phyloP scores from a whole-genome alignment of 83 land plant genomes.

The Picea abies region DNA sequence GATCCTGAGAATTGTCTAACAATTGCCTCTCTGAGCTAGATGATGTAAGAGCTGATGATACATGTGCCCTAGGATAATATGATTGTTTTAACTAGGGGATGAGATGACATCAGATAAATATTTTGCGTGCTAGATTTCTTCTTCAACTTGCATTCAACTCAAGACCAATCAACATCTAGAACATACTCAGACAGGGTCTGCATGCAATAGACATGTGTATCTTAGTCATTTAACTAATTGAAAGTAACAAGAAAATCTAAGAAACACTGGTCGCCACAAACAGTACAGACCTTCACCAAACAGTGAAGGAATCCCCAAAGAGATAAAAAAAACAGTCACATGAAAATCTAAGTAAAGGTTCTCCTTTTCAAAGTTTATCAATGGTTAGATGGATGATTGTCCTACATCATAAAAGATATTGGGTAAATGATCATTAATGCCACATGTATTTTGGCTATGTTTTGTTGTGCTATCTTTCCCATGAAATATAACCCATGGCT shows the following conservation, averaged over 20 bases:
- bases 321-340: too few relatives aligned
- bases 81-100: not conserved
- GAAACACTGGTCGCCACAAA: not conserved
- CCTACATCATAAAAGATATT: too few relatives aligned
- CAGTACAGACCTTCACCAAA: not conserved
- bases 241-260: not conserved
- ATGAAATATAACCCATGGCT: too few relatives aligned
- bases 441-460: too few relatives aligned
- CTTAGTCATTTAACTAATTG: not conserved
- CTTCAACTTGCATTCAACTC: conserved; percentile 4
- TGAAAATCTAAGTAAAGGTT: too few relatives aligned
- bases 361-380: too few relatives aligned
- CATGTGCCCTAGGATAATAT: not conserved
- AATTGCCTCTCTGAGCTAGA: not conserved
- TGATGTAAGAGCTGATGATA: not conserved
- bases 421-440: too few relatives aligned
- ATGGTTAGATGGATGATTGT: too few relatives aligned
- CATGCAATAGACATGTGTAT: conserved; percentile 9
- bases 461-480: too few relatives aligned
- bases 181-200: not conserved
- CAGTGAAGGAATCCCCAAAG: too few relatives aligned
- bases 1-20: not conserved
- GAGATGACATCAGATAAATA: not conserved
- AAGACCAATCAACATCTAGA: not conserved
- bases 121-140: not conserved